Base-by-base conservation (phyloP, 208 protist species). In the Crithidia thermophila region DNA sequence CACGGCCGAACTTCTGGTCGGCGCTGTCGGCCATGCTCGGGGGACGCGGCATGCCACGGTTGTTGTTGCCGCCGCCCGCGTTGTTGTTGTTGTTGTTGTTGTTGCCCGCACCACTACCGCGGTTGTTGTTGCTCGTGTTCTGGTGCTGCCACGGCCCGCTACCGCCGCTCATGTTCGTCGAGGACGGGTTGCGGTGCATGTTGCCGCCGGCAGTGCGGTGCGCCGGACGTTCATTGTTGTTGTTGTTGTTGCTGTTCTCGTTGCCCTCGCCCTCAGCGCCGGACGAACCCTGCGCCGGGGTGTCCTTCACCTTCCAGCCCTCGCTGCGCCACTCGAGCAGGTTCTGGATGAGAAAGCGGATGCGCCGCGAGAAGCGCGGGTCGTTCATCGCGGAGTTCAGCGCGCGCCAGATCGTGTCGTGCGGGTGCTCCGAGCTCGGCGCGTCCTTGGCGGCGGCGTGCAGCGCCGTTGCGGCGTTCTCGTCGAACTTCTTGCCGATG, bases 301-400 rank as follows among this genome's bases (percentile, higher is more conserved):
- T 45, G 42, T 87, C 81, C 64, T 88, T 86, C 33, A 72, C 46
- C 69, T 88, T 86, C 84, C 85, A 94, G 28, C 83, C 85, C 37
- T 76, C 52, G 33, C 76, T 83, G 60, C 87, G 74, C 70, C 79
- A 79, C 39, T 94, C 88, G 65, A 93, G 74, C 20, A 94, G 56
- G 68, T 96, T 96, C 50, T 92, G 91, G 30, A 94, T 77, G 52
- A 94, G 77, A 52, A 92, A 96, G 42, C 86, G 91, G 36, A 93
- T 94, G 27, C 88, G 85, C 2, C 69, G 84, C 9, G 91, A 93
- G 70, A 90, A 81, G 45, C 65, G 59, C 20, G 75, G 47, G 51
- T 89, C 75, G 39, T 85, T 77, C 49, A 77, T 72, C 27, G 73
- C 69, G 23, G 65, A 67, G 53, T 79, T 61, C 25, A 94, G 72